Conservation (phyloP, 116 monocot genomes). For the Phalaenopsis hybrid region DNA sequence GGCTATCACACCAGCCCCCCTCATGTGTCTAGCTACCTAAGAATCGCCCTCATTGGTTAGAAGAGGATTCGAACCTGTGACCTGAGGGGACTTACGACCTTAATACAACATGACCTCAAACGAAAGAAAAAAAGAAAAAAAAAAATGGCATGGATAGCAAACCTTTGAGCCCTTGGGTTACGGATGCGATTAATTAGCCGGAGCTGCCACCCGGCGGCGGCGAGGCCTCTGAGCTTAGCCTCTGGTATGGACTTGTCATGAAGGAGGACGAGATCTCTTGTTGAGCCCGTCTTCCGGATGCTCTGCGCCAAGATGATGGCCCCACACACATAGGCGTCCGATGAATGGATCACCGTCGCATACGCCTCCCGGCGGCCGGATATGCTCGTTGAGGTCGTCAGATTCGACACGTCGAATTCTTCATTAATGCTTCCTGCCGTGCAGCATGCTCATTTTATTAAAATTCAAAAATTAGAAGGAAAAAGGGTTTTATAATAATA, state of each 20-base stretch:
- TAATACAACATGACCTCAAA: too few species aligned
- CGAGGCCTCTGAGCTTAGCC: conserved; percentile 39
- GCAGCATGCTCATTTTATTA: too few species aligned
- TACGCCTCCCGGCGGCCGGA: conserved; percentile 45
- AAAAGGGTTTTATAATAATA: too few species aligned
- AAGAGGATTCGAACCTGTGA: too few species aligned
- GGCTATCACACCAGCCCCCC: too few species aligned
- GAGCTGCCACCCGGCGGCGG: conserved; percentile 64
- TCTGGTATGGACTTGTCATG: conserved; percentile 58
- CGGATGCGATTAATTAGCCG: conserved; percentile 60
- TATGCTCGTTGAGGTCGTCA: background rate
- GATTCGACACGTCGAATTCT: conserved; percentile 22
- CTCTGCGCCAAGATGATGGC: conserved; percentile 66
- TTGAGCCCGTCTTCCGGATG: conserved; percentile 35
- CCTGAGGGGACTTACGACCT: too few species aligned
- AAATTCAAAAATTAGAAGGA: too few species aligned
- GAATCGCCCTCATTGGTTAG: too few species aligned
- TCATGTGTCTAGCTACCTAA: too few species aligned
- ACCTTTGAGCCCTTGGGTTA: conserved; percentile 53
- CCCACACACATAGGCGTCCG: conserved; percentile 68
- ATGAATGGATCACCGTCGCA: conserved; percentile 82
- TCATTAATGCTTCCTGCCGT: conserved; percentile 22
- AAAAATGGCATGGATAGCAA: background rate
- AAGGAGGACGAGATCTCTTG: conserved; percentile 78
- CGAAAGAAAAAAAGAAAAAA: background rate